These are phyloP conservation scores for Malus fusca DNA, from an alignment of 306 rosid species.

Conservation along the genomic window DNA sequence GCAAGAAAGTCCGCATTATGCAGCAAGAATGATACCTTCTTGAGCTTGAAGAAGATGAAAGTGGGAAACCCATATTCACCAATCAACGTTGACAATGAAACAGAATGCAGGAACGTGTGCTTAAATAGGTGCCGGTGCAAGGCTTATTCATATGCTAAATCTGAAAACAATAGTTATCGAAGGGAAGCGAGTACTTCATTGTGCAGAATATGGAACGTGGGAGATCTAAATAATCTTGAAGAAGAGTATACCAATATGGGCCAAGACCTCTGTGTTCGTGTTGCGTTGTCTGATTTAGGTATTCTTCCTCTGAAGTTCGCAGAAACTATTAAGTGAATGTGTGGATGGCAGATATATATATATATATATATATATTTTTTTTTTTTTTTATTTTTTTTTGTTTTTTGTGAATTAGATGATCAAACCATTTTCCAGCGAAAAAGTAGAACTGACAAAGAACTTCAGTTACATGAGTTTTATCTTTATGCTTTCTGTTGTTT, in stretches of 20 bases:
- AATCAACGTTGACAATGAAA: not conserved
- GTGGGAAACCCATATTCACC: not conserved
- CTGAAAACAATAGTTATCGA: not conserved
- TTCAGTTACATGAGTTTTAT: too few relatives aligned
- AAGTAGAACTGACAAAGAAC: too few relatives aligned
- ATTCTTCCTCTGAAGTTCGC: not conserved
- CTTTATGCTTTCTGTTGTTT: too few relatives aligned
- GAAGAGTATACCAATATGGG: not conserved
- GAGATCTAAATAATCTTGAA: constrained; percentile 5
- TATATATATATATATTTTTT: too few relatives aligned
- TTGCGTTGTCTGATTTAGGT: constrained; percentile 27
- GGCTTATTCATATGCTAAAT: constrained; percentile 29
- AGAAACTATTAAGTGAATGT: not conserved
- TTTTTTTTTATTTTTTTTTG: too few relatives aligned
- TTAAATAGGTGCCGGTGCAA: not conserved
- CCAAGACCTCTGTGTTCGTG: constrained; percentile 3
- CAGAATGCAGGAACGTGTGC: constrained; percentile 21
- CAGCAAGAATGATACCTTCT: not conserved
- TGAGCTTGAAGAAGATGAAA: not conserved
- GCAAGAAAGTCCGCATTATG: not conserved
- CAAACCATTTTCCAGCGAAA: too few relatives aligned
- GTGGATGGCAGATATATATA: too few relatives aligned
- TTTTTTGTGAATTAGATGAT: too few relatives aligned
- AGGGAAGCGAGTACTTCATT: rapidly evolving
- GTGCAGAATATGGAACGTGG: constrained; percentile 25